These are phyloP conservation scores for Pseudonitzschia multistriata DNA, from an alignment of 108 stramenopile genomes.

Conservation along the genomic window DNA sequence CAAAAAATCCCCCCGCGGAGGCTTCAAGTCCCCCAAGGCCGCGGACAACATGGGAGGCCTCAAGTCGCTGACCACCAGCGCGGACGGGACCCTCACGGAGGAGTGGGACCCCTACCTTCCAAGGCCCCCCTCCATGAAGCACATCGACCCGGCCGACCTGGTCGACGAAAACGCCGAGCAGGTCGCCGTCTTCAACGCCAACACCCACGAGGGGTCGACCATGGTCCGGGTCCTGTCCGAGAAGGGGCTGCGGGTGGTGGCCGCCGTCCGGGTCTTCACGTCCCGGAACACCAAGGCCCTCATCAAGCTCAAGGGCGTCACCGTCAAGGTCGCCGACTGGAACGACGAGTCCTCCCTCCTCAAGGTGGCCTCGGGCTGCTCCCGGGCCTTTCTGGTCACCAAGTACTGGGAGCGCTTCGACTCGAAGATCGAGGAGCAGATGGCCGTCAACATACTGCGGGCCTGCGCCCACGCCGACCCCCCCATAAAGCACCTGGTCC, in stretches of 20 bases:
- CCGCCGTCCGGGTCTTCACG: conserved; percentile 49
- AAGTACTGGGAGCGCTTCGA: conserved; percentile 57
- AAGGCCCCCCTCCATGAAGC: conserved; percentile 38
- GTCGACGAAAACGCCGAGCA: conserved; percentile 33
- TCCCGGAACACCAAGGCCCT: conserved; percentile 42
- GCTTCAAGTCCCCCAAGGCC: conserved; percentile 9
- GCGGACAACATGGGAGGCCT: conserved; percentile 19
- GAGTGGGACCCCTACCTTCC: conserved; percentile 39
- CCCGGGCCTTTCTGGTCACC: conserved; percentile 44
- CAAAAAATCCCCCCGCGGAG: background rate
- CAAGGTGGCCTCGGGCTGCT: conserved; percentile 41
- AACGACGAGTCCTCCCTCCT: conserved; percentile 39
- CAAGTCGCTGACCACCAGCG: background rate
- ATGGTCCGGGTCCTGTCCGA: conserved; percentile 47
- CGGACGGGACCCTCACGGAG: conserved; percentile 32
- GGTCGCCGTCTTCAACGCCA: conserved; percentile 51
- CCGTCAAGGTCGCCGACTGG: conserved; percentile 50
- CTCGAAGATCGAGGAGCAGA: conserved; percentile 45
- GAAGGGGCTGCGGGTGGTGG: conserved; percentile 46
- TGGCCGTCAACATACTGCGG: conserved; percentile 38
- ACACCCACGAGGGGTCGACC: conserved; percentile 48
- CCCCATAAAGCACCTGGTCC: conserved; percentile 37
- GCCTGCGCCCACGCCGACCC: conserved; percentile 35
- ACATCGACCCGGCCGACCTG: conserved; percentile 14
- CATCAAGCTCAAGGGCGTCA: conserved; percentile 46